Evolutionary conservation across 2,329 filamentous ascomycete genomes (phyloP), one percentile per base, ranked within the genome.

Genomic region (Phialemonium atrogriseum): DNA sequence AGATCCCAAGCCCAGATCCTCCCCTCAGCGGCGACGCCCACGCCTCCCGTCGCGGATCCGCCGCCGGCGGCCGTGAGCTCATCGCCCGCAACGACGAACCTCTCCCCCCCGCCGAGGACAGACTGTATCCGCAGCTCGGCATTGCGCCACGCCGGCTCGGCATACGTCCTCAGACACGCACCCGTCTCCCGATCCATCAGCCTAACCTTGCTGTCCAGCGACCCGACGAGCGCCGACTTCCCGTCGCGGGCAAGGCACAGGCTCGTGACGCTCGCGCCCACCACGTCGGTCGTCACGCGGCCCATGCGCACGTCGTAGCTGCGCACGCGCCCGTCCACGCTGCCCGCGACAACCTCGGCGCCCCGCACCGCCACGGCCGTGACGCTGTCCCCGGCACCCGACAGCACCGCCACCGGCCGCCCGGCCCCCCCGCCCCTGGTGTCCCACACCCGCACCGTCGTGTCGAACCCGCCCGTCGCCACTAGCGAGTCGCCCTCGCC

Each of bases 281-380:
- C 60, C 2, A 85, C 75, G 58, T 94, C 86, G 2, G 73, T 75
- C 5, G 75, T 73, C 29, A 78, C 68, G 32, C 64, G 66, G 1
- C 88, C 88, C 67, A 75, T 82, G 33, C 86, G 70, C 24, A 94
- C 59, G 59, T 96, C 89, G 59, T 96, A 95, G 37, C 69, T 69
- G 33, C 89, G 66, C 1, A 93, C 74, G 36, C 82, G 68, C 3
- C 88, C 88, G 58, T 96, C 89, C 35, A 94, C 84, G 52, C 84
- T 88, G 1, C 81, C 86, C 2, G 73, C 70, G 2, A 86, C 57
- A 30, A 96, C 73, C 55, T 77, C 71, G 7, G 62, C 49, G 2
- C 61, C 68, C 12, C 60, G 50, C 11, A 70, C 64, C 0, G 43
- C 65, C 5, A 77, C 50, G 30, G 56, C 58, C 15, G 59, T 70